Base-by-base conservation (phyloP, 805 yeast species). In the Priceomyces castillae region DNA sequence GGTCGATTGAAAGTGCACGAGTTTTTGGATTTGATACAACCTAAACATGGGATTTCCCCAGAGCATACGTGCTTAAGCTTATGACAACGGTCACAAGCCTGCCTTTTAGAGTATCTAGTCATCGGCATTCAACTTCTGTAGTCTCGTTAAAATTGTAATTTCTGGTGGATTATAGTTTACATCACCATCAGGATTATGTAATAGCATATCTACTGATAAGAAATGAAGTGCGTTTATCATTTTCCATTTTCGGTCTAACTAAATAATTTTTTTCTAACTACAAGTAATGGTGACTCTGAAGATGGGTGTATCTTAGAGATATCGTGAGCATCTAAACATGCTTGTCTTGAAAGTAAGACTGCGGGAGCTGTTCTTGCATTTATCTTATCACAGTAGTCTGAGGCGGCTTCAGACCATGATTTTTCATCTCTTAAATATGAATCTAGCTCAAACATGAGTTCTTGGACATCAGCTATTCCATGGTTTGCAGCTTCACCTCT, bases 61-160 rank as follows among this genome's bases (percentile, higher is more conserved):
- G 41, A 35, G 39, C 65, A 60, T 12, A 47, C 49, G 41, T 58
- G 58, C 39, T 60, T 60, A 15, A 53, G 47, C 36, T 41, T 46
- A 40, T 59, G 57, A 41, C 65, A 60, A 34, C 57, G 41, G 34
- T 60, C 65, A 44, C 65, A 60, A 12, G 63, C 60, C 25, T 45
- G 37, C 25, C 43, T 50, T 36, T 36, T 36, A 10, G 34, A 30
- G 17, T 10, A 6, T 23, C 10, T 23, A 10, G 6, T 23, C 26
- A 23, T 23, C 10, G 26, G 26, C 26, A 7, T 23, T 23, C 9
- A 23, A 23, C 26, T 7, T 10, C 26, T 7, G 26, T 23, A 23
- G 9, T 23, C 26, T 23, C 26, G 10, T 23, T 23, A 7, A 23
- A 23, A 23, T 7, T 10, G 10, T 23, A 23, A 23, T 23, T 23